Percentiles rank a stretch among this genome's conserved stretches.
phyloP scores from a whole-genome alignment of 2,329 filamentous ascomycete species.

The Ophiocordyceps camponoti-saundersi region DNA sequence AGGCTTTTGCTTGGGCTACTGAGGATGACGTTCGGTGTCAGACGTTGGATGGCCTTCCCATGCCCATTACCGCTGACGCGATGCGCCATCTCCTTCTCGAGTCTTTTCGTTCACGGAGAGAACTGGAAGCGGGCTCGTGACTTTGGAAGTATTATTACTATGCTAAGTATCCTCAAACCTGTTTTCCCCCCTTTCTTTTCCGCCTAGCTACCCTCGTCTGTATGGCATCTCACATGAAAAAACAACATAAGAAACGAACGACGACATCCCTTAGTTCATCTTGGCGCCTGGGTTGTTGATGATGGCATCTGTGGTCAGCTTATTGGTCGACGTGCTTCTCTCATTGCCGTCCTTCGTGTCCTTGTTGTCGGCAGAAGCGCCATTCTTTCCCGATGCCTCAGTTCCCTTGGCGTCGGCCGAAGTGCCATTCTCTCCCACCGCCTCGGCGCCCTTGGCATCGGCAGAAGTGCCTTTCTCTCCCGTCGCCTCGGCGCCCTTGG shows the following conservation, averaged over 20 bases:
- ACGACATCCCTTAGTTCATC: no score
- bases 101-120: neutral
- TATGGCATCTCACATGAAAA: no score
- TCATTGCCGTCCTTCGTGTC: neutral
- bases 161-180: no score
- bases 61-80: neutral
- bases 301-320: neutral
- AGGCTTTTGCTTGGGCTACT: conserved; percentile 13
- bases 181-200: no score
- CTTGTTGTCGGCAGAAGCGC: neutral
- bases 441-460: neutral
- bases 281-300: neutral
- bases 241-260: no score
- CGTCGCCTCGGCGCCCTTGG: neutral
- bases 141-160: neutral
- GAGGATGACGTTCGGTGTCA: conserved; percentile 8
- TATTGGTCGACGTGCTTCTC: neutral
- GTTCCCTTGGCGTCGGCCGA: neutral
- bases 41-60: neutral
- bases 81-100: neutral
- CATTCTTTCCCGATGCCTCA: neutral
- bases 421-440: neutral
- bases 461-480: neutral
- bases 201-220: no score
- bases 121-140: neutral